phyloP scores from a whole-genome alignment of 2,329 filamentous ascomycete genomes.

The Lasiodiplodia hormozganensis region DNA sequence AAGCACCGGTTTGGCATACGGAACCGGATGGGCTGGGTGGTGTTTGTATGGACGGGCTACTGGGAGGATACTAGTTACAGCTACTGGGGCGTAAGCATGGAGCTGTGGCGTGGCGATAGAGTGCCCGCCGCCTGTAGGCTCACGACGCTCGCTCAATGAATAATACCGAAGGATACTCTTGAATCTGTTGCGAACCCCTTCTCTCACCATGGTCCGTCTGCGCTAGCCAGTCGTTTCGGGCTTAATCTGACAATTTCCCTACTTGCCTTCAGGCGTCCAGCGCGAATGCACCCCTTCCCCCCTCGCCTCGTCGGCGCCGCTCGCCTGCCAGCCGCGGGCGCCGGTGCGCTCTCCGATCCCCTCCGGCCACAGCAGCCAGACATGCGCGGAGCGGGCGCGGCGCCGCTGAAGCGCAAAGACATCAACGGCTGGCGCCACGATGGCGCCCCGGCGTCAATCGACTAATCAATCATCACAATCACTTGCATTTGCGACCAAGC shows the following conservation, averaged over 20 bases:
- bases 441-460: conserved; percentile 20
- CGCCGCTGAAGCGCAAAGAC: conserved; percentile 19
- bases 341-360: conserved; percentile 12
- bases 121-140: conserved; percentile 23
- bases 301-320: conserved; percentile 16
- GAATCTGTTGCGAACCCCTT: neutral
- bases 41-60: conserved; percentile 21
- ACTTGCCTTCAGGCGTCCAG: conserved; percentile 5
- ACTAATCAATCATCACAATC: conserved; percentile 26
- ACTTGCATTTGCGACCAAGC: conserved; percentile 16
- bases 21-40: conserved; percentile 17
- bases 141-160: conserved; percentile 25
- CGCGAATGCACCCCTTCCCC: conserved; percentile 14
- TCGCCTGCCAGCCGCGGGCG: conserved; percentile 17
- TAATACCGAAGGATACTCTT: conserved; percentile 21
- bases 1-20: conserved; percentile 21
- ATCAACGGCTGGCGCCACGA: conserved; percentile 27
- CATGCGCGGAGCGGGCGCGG: conserved; percentile 24
- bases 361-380: conserved; percentile 19
- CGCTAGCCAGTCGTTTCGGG: conserved; percentile 15
- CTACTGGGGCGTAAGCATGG: conserved; percentile 19
- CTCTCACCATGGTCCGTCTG: neutral
- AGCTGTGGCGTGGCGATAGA: conserved; percentile 19
- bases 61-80: conserved; percentile 25
- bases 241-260: conserved; percentile 27